Conservation (phyloP, 768 basidiomycete genomes). For the Tylopilus rubrobrunneus region DNA sequence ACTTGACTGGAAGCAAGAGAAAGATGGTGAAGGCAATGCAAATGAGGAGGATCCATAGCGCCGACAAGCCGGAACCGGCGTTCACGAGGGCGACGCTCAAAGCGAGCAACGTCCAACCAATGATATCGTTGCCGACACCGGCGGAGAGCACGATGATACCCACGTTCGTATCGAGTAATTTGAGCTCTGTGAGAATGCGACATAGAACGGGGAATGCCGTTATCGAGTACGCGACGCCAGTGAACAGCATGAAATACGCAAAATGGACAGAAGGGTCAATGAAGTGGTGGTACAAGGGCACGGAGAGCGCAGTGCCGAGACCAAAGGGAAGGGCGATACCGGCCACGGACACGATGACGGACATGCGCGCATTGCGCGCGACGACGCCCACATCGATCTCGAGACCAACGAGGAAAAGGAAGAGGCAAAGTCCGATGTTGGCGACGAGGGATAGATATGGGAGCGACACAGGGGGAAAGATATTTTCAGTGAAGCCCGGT, state of each 20-base stretch:
- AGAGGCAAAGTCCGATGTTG: slow-evolving; percentile 83
- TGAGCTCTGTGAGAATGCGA: slow-evolving; percentile 86
- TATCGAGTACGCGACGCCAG: slow-evolving; percentile 87
- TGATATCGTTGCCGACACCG: slow-evolving; percentile 84
- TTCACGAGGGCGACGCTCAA: slow-evolving; percentile 92
- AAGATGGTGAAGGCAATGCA: slow-evolving; percentile 81
- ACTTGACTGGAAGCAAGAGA: slow-evolving; percentile 64
- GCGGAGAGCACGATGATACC: slow-evolving; percentile 92
- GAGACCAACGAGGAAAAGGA: slow-evolving; percentile 90
- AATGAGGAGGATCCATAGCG: slow-evolving; percentile 77
- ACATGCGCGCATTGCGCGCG: slow-evolving; percentile 68
- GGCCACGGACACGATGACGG: slow-evolving; percentile 65
- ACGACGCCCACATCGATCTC: slow-evolving; percentile 83
- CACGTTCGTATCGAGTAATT: slow-evolving; percentile 86
- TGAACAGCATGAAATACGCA: slow-evolving; percentile 91
- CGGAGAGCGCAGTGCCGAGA: slow-evolving; percentile 67
- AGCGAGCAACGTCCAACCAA: slow-evolving; percentile 87
- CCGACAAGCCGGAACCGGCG: slow-evolving; percentile 75
- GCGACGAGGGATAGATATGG: slow-evolving; percentile 84
- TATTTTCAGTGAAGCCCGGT: slow-evolving; percentile 80
- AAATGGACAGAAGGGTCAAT: slow-evolving; percentile 65
- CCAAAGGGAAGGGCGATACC: slow-evolving; percentile 90
- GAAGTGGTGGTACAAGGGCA: slow-evolving; percentile 54
- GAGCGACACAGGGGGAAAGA: slow-evolving; percentile 71
- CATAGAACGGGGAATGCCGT: slow-evolving; percentile 85